A percentile compares a stretch with the other conserved stretches of the same genome.
Evolutionary conservation across 148 eudicot species (phyloP).

Genomic region (Bassia scoparia): DNA sequence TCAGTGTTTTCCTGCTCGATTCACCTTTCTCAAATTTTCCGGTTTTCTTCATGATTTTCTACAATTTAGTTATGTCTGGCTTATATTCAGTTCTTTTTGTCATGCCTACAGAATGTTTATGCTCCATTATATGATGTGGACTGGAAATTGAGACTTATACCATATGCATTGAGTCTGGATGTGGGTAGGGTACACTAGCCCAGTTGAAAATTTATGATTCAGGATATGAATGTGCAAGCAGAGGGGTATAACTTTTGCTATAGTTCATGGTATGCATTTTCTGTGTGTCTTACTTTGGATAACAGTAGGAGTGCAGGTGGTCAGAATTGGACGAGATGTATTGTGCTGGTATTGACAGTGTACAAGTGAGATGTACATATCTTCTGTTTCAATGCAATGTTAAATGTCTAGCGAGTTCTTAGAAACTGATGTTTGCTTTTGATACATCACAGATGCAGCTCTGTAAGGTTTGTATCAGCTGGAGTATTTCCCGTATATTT

Average conservation of each 20-base stretch:
- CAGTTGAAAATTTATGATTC: not conserved
- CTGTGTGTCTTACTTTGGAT: not conserved
- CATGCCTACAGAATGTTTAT: conserved; percentile 64
- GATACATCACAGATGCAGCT: conserved; percentile 55
- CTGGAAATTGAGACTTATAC: conserved; percentile 89
- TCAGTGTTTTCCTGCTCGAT: not conserved
- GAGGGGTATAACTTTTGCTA: not conserved
- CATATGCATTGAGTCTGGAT: conserved; percentile 95
- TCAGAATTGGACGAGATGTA: conserved; percentile 86
- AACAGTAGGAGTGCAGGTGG: conserved; percentile 66
- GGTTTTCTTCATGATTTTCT: not conserved
- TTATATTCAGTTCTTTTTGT: conserved; percentile 1
- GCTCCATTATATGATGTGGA: conserved; percentile 81
- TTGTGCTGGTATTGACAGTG: conserved; percentile 78
- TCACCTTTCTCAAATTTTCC: not conserved
- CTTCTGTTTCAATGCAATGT: not conserved
- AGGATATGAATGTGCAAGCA: not conserved
- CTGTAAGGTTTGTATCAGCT: conserved; percentile 76
- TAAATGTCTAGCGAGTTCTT: not conserved
- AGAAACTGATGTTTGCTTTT: conserved; percentile 12
- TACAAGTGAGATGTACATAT: conserved; percentile 47
- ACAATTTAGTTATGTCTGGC: not conserved
- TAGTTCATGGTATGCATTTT: no score
- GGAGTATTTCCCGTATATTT: conserved; percentile 80
- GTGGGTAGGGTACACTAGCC: conserved; percentile 64